These are phyloP conservation scores for Peronospora farinosa DNA, from an alignment of 352 stramenopile species.

Conservation along the genomic window DNA sequence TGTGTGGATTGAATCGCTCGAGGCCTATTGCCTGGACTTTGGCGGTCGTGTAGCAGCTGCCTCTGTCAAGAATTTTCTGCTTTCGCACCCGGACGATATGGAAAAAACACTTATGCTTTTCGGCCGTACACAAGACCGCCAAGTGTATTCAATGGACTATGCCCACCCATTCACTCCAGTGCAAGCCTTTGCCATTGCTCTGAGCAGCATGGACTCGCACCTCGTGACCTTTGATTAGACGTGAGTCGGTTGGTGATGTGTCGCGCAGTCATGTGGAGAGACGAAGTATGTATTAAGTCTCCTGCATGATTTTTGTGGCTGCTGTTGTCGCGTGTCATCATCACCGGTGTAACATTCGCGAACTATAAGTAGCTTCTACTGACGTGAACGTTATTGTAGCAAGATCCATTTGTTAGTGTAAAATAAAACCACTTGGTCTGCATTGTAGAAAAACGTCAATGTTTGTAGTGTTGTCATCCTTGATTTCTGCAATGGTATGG, in stretches of 20 bases:
- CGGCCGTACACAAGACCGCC: slow-evolving; percentile 73
- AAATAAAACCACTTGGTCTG: slow-evolving; percentile 33
- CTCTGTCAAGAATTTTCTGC: slow-evolving; percentile 87
- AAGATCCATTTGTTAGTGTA: slow-evolving; percentile 39
- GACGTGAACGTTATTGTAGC: slow-evolving; percentile 30
- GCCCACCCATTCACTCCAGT: slow-evolving; percentile 76
- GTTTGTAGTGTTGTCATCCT: background rate
- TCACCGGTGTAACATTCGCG: too few species aligned
- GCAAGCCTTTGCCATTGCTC: slow-evolving; percentile 80
- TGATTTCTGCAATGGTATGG: background rate
- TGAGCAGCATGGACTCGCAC: slow-evolving; percentile 86
- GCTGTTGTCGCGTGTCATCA: too few species aligned
- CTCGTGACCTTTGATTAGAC: slow-evolving; percentile 81
- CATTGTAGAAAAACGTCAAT: slow-evolving; percentile 11
- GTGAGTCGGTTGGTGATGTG: slow-evolving; percentile 7
- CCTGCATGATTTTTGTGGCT: slow-evolving; percentile 17
- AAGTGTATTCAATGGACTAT: slow-evolving; percentile 89
- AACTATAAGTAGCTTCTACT: too few species aligned
- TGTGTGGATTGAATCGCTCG: slow-evolving; percentile 82
- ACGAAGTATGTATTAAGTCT: slow-evolving; percentile 35
- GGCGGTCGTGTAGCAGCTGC: slow-evolving; percentile 61
- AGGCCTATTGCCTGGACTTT: slow-evolving; percentile 84
- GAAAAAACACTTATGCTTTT: slow-evolving; percentile 86
- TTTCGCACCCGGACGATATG: slow-evolving; percentile 78
- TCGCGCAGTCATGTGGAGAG: slow-evolving; percentile 15